Base-by-base conservation (phyloP, 2,329 filamentous ascomycete genomes). In the Sclerotinia trifoliorum region DNA sequence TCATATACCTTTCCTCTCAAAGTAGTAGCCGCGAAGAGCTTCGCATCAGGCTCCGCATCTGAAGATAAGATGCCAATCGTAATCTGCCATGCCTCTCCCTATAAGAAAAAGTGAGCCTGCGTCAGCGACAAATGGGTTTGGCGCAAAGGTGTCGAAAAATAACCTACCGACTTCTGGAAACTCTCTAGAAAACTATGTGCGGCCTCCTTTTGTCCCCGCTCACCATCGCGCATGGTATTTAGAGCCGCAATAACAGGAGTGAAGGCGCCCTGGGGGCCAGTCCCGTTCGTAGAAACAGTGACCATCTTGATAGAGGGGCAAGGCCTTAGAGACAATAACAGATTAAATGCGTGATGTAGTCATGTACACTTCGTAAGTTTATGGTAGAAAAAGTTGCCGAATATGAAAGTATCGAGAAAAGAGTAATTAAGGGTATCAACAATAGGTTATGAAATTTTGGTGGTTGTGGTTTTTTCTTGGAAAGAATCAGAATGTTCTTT, bases 141-240 rank as follows among this genome's bases (percentile, higher is more conserved):
- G 70, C 70, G 65, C 60, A 67, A 66, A 26, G 58, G 61, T 64
- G 63, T 69, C 68, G 19, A n/a, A 15, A 15, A 29, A 69, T 62
- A 69, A 86, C 90, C 74, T 80, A 97, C 94, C 80, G 95, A 98
- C 87, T 99, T 99, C 86, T 99, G 95, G 81, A 98, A 99, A 75
- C 88, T 89, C 81, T 96, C 92, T 70, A 99, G 85, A 79, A 90
- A 99, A 78, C 94, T 89, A 78, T 97, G 94, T 70, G 93, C 94
- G 80, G 93, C 90, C 79, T 90, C 90, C 83, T 98, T 98, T 78
- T 91, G 88, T 73, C 90, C 86, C 77, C 90, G 87, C 77, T 94
- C 88, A 74, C 88, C 90, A 80, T 90, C 91, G 78, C 93, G 90
- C 94, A 99, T 97, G 72, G 94, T 95, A 78, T 89, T 87, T 81